phyloP scores from a whole-genome alignment of 345 rosid genomes.

The Eucalyptus erythrocorys region DNA sequence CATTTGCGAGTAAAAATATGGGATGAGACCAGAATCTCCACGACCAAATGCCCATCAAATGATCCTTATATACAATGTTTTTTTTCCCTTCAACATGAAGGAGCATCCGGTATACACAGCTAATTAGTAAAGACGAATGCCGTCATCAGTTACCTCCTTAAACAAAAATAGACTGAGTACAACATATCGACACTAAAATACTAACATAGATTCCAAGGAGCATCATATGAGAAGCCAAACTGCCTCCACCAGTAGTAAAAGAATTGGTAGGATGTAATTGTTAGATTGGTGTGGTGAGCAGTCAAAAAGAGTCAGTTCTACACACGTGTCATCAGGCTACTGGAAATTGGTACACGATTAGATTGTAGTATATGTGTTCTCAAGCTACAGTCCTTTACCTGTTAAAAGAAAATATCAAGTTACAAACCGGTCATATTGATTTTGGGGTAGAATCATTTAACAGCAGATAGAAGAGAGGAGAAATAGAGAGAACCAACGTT shows the following conservation, averaged over 20 bases:
- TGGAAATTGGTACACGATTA: constrained; percentile 30
- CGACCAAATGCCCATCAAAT: neutral
- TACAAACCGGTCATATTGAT: neutral
- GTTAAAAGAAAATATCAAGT: neutral
- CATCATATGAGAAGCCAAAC: neutral
- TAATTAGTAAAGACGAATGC: neutral
- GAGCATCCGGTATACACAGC: neutral
- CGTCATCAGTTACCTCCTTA: neutral
- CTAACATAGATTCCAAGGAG: neutral
- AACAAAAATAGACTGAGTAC: neutral
- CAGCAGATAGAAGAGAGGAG: neutral
- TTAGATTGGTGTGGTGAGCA: constrained; percentile 41
- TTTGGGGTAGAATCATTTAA: neutral
- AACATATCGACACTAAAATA: neutral
- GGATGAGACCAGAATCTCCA: neutral
- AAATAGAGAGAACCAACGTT: neutral
- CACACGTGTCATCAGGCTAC: constrained; percentile 57
- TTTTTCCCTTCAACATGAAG: neutral
- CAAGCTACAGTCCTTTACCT: constrained; percentile 81
- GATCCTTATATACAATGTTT: neutral
- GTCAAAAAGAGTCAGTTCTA: constrained; percentile 66
- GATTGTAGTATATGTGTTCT: constrained; percentile 73
- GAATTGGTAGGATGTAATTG: constrained; percentile 26
- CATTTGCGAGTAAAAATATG: neutral
- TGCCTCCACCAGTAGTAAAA: constrained; percentile 19